Evolutionary conservation across 2,329 filamentous ascomycete genomes (phyloP).

Genomic region (Chaetomiaceae sp.): DNA sequence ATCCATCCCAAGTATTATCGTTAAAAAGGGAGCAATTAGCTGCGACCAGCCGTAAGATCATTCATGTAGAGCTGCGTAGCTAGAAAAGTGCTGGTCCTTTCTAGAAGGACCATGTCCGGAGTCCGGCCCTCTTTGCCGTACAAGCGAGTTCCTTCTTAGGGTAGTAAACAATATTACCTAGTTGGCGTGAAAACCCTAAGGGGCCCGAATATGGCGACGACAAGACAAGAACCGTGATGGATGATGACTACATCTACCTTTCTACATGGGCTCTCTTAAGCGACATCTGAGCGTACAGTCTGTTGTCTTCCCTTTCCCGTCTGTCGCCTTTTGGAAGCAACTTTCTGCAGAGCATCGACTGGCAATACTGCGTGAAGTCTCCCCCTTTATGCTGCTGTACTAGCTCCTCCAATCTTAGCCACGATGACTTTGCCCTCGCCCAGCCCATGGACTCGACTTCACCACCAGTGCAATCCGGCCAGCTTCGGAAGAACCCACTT

Average conservation of each 20-base stretch:
- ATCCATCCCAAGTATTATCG: too few species aligned
- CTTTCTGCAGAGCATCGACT: neutral
- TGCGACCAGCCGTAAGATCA: too few species aligned
- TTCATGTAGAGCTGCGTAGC: too few species aligned
- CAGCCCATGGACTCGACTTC: too few species aligned
- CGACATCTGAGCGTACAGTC: neutral
- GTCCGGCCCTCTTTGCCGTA: too few species aligned
- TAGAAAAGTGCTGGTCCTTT: too few species aligned
- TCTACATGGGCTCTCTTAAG: neutral
- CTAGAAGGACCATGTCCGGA: too few species aligned
- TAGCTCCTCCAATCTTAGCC: too few species aligned
- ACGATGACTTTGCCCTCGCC: too few species aligned
- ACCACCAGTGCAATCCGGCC: neutral
- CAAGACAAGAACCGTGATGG: neutral
- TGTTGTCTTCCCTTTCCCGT: neutral
- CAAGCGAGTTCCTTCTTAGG: neutral
- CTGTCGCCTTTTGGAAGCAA: neutral
- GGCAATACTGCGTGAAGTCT: neutral
- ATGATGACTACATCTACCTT: neutral
- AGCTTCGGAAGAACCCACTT: slow-evolving; percentile 4
- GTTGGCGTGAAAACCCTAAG: neutral
- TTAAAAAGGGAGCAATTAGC: too few species aligned
- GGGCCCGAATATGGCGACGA: neutral
- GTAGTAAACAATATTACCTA: neutral
- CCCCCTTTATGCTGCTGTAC: neutral